phyloP scores from a whole-genome alignment of 805 yeast genomes.

The Wickerhamomyces silvicola region DNA sequence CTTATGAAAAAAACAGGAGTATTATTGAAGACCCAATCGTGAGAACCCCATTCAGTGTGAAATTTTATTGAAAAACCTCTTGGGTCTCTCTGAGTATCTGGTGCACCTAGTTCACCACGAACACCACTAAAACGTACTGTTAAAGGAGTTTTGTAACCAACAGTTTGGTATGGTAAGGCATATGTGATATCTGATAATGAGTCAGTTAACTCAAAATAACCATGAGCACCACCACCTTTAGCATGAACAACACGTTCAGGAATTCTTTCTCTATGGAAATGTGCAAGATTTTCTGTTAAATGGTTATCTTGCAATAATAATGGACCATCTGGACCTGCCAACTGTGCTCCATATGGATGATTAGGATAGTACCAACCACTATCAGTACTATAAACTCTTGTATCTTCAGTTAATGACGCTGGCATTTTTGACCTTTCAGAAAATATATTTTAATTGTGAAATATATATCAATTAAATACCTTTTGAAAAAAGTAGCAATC shows the following conservation, averaged over 20 bases:
- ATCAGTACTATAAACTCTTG: conserved; percentile 53
- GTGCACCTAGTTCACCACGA: conserved; percentile 62
- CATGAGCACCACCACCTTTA: conserved; percentile 59
- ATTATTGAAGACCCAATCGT: conserved; percentile 71
- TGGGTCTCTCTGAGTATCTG: conserved; percentile 65
- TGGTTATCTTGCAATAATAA: conserved; percentile 52
- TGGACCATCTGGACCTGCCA: conserved; percentile 53
- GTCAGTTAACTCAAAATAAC: conserved; percentile 53
- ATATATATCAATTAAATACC: too few relatives aligned
- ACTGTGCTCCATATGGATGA: conserved; percentile 49
- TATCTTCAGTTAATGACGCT: conserved; percentile 1
- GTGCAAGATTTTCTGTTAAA: conserved; percentile 48
- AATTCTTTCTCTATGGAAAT: conserved; percentile 52
- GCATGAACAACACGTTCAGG: conserved; percentile 69
- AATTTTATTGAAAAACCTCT: conserved; percentile 63
- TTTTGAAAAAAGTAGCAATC: too few relatives aligned
- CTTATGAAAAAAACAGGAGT: conserved; percentile 63
- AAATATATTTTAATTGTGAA: too few relatives aligned
- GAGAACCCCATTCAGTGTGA: conserved; percentile 61
- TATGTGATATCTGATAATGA: conserved; percentile 44
- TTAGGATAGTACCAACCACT: conserved; percentile 48
- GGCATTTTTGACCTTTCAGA: too few relatives aligned
- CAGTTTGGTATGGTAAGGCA: conserved; percentile 35
- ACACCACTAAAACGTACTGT: conserved; percentile 54
- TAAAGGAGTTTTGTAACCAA: conserved; percentile 37